Evolutionary conservation across 2,329 filamentous ascomycete species (phyloP).

Genomic region (Ophiostoma fasciatum): DNA sequence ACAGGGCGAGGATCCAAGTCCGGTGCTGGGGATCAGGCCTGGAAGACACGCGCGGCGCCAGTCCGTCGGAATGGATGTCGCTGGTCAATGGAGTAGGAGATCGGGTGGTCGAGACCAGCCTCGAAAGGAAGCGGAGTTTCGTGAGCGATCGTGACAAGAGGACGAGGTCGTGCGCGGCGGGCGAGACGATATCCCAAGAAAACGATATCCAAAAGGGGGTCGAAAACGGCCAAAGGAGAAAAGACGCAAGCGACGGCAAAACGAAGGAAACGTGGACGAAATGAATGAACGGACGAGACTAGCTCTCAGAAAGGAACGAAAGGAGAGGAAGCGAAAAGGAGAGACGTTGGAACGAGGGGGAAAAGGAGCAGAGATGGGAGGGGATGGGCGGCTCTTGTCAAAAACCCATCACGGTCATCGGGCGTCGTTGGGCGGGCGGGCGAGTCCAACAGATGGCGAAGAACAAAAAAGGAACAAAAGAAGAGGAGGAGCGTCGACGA

Average conservation of each 20-base stretch:
- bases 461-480: slow-evolving; percentile 1
- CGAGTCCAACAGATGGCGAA: background rate
- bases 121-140: too few species aligned
- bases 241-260: background rate
- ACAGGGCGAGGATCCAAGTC: too few species aligned
- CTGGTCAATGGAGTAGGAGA: too few species aligned
- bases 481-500: slow-evolving; percentile 1
- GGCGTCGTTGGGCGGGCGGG: slow-evolving; percentile 1
- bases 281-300: slow-evolving; percentile 33
- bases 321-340: background rate
- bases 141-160: too few species aligned
- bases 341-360: slow-evolving; percentile 16
- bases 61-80: too few species aligned
- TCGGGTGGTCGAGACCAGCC: too few species aligned
- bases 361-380: slow-evolving; percentile 14
- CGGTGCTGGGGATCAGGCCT: too few species aligned
- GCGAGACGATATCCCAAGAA: background rate
- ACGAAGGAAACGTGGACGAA: slow-evolving; percentile 13
- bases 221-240: background rate
- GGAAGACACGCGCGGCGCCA: too few species aligned
- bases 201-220: background rate
- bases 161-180: too few species aligned
- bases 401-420: slow-evolving; percentile 4
- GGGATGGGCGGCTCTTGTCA: background rate
- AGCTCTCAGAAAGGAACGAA: slow-evolving; percentile 24